Conservation (phyloP, 83 land plant species). For the Thuja plicata region DNA sequence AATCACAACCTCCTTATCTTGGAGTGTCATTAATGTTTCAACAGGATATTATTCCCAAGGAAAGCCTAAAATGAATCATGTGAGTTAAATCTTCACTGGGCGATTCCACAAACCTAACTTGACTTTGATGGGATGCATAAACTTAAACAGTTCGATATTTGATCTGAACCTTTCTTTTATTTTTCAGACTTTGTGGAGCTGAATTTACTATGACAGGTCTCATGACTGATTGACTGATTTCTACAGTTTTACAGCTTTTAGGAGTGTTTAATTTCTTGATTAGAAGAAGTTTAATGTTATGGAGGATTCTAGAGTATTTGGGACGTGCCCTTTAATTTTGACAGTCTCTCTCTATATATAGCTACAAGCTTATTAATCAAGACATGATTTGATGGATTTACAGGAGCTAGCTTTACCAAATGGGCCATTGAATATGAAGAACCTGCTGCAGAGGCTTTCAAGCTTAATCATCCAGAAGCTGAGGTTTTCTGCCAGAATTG, state of each 20-base stretch:
- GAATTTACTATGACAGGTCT: background rate
- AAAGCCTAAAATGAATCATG: background rate
- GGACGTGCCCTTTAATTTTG: background rate
- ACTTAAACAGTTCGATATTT: background rate
- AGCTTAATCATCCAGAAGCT: constrained; percentile 86
- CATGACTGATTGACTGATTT: background rate
- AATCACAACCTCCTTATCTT: background rate
- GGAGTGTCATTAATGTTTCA: background rate
- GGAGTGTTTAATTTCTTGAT: background rate
- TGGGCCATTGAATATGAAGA: constrained; percentile 99
- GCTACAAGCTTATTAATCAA: background rate
- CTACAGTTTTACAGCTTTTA: background rate
- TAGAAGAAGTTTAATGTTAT: background rate
- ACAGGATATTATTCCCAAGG: background rate
- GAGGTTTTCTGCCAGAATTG: constrained; percentile 86
- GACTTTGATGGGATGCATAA: background rate
- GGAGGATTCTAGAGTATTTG: background rate
- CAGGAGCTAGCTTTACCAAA: constrained; percentile 77
- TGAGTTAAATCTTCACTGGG: background rate
- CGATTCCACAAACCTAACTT: background rate
- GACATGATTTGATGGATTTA: background rate
- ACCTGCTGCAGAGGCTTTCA: constrained; percentile 95
- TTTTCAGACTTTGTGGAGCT: background rate
- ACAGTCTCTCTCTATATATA: background rate
- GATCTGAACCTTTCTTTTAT: background rate